Conservation (phyloP, 2,329 filamentous ascomycete genomes). For the Aureobasidium sp. region DNA sequence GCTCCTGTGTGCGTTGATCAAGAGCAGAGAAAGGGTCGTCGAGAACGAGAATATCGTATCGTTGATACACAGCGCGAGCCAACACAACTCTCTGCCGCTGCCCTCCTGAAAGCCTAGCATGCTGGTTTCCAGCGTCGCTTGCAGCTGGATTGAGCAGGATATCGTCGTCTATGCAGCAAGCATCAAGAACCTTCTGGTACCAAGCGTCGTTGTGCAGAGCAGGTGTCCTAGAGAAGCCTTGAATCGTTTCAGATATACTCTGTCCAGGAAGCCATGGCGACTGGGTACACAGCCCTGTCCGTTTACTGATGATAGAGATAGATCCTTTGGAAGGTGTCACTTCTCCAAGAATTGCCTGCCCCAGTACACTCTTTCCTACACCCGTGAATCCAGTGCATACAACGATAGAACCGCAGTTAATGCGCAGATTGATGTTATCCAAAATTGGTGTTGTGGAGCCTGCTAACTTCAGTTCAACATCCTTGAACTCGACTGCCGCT, state of each 20-base stretch:
- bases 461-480: background rate
- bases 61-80: slow-evolving; percentile 45
- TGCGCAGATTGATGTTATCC: slow-evolving; percentile 28
- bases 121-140: slow-evolving; percentile 43
- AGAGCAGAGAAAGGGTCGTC: slow-evolving; percentile 45
- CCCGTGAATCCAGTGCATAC: slow-evolving; percentile 43
- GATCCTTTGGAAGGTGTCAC: background rate
- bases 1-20: slow-evolving; percentile 40
- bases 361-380: slow-evolving; percentile 44
- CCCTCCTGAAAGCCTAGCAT: slow-evolving; percentile 42
- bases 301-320: background rate
- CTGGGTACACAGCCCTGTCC: slow-evolving; percentile 14
- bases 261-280: slow-evolving; percentile 68
- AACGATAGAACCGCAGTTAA: slow-evolving; percentile 36
- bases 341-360: slow-evolving; percentile 28
- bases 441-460: background rate
- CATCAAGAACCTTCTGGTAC: slow-evolving; percentile 24
- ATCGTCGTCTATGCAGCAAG: slow-evolving; percentile 16
- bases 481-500: background rate
- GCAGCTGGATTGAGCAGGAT: slow-evolving; percentile 26
- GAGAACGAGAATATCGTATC: slow-evolving; percentile 40
- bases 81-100: slow-evolving; percentile 45
- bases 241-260: slow-evolving; percentile 66
- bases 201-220: slow-evolving; percentile 23
- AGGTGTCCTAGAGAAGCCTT: slow-evolving; percentile 49